Evolutionary conservation across 805 yeast genomes (phyloP).

Genomic region (Candida pseudofarinosa): DNA sequence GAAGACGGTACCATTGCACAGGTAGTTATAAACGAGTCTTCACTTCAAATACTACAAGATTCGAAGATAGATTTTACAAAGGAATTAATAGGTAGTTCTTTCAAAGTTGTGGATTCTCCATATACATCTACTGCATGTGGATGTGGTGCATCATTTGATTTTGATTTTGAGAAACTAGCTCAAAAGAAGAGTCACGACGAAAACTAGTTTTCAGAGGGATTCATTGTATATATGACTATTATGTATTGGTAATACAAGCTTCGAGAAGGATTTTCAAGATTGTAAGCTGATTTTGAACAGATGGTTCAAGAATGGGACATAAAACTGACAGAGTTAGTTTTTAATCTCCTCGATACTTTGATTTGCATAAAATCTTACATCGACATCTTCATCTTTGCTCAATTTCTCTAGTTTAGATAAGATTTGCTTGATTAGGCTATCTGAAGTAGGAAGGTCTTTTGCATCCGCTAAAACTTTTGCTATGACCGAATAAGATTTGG

Average conservation of each 20-base stretch:
- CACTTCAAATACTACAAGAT: conserved; percentile 77
- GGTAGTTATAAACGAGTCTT: conserved; percentile 73
- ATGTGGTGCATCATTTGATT: conserved; percentile 45
- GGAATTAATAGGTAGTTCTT: conserved; percentile 91
- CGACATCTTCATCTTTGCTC: conserved; percentile 72
- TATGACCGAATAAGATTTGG: conserved; percentile 69
- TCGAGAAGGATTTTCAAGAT: background rate
- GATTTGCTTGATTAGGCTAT: conserved; percentile 40
- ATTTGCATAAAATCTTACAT: conserved; percentile 82
- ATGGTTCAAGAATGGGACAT: too few relatives aligned
- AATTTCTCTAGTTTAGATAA: conserved; percentile 64
- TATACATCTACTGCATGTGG: conserved; percentile 58
- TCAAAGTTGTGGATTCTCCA: conserved; percentile 88
- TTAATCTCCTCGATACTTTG: conserved; percentile 42
- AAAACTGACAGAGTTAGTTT: conserved; percentile 5
- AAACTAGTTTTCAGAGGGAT: conserved; percentile 1
- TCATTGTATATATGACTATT: conserved; percentile 2
- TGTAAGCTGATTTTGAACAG: too few relatives aligned
- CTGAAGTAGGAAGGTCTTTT: conserved; percentile 17
- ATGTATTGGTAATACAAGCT: background rate
- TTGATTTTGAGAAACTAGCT: conserved; percentile 42
- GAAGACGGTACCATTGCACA: conserved; percentile 47
- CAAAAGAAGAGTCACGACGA: conserved; percentile 14
- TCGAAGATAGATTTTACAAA: conserved; percentile 84
- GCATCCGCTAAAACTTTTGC: conserved; percentile 46